Evolutionary conservation across 2,329 filamentous ascomycete genomes (phyloP).

Genomic region (Byssoonygena ceratinophila): DNA sequence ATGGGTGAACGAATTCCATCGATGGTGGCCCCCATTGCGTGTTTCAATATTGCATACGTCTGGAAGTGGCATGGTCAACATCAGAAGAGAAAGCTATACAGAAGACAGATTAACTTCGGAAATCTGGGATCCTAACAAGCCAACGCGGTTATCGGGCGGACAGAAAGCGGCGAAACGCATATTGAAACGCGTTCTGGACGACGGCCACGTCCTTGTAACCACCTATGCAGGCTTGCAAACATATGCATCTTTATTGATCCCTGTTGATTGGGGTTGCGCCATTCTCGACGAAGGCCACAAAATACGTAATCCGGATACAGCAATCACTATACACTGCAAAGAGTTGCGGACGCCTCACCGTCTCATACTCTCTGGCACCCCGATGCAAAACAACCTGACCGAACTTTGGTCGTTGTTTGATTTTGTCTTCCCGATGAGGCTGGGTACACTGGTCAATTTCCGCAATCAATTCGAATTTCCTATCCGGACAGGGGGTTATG

Average conservation of each 20-base stretch:
- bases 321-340: slow-evolving; percentile 91
- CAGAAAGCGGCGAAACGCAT: slow-evolving; percentile 66
- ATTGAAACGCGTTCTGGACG: slow-evolving; percentile 65
- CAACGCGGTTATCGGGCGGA: slow-evolving; percentile 39
- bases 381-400: slow-evolving; percentile 91
- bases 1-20: slow-evolving; percentile 97
- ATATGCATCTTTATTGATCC: slow-evolving; percentile 71
- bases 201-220: slow-evolving; percentile 88
- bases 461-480: slow-evolving; percentile 86
- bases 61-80: slow-evolving; percentile 88
- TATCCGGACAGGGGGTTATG: slow-evolving; percentile 86
- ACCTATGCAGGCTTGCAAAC: slow-evolving; percentile 95
- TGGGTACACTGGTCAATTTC: slow-evolving; percentile 86
- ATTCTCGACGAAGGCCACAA: slow-evolving; percentile 96
- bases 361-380: slow-evolving; percentile 88
- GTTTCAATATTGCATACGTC: slow-evolving; percentile 93
- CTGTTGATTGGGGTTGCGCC: slow-evolving; percentile 82
- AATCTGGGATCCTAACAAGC: slow-evolving; percentile 39
- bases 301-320: slow-evolving; percentile 91
- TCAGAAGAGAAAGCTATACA: slow-evolving; percentile 49
- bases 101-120: slow-evolving; percentile 55
- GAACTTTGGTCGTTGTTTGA: slow-evolving; percentile 97
- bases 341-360: slow-evolving; percentile 82
- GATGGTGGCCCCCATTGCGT: slow-evolving; percentile 97
- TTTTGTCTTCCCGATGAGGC: slow-evolving; percentile 90